Evolutionary conservation across 352 stramenopile species (phyloP).

Genomic region (Pythium grandisporangium): DNA sequence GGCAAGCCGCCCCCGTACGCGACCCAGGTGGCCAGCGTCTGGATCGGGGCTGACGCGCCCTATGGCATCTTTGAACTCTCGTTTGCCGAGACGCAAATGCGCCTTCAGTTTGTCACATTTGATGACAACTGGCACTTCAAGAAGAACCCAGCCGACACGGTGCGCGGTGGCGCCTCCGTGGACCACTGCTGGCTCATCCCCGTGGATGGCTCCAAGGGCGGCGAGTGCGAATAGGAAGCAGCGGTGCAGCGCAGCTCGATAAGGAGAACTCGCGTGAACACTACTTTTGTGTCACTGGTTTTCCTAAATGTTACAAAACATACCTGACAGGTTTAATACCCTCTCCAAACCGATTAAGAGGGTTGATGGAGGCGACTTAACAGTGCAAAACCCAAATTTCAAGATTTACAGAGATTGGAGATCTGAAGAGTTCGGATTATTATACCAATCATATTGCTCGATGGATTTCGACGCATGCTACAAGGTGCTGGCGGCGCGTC

Average conservation of each 20-base stretch:
- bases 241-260: too few species aligned
- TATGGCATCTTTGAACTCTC: conserved; percentile 73
- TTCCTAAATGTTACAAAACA: too few species aligned
- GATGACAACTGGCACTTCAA: conserved; percentile 55
- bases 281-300: too few species aligned
- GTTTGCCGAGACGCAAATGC: conserved; percentile 43
- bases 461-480: conserved; percentile 73
- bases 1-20: conserved; percentile 33
- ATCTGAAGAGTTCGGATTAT: not conserved
- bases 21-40: conserved; percentile 32
- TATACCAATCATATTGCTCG: too few species aligned
- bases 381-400: not conserved
- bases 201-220: conserved; percentile 40
- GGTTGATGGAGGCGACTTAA: too few species aligned
- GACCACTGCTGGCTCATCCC: conserved; percentile 69
- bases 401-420: not conserved
- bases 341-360: too few species aligned
- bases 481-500: conserved; percentile 48
- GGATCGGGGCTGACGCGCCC: conserved; percentile 38
- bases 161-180: conserved; percentile 33
- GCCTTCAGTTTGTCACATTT: conserved; percentile 59
- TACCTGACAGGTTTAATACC: too few species aligned
- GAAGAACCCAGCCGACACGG: conserved; percentile 18
- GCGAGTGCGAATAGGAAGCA: too few species aligned
- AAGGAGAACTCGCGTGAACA: too few species aligned